Base-by-base conservation (phyloP, 176 grass and related monocot species). In the Rhipidocladum racemiflorum region DNA sequence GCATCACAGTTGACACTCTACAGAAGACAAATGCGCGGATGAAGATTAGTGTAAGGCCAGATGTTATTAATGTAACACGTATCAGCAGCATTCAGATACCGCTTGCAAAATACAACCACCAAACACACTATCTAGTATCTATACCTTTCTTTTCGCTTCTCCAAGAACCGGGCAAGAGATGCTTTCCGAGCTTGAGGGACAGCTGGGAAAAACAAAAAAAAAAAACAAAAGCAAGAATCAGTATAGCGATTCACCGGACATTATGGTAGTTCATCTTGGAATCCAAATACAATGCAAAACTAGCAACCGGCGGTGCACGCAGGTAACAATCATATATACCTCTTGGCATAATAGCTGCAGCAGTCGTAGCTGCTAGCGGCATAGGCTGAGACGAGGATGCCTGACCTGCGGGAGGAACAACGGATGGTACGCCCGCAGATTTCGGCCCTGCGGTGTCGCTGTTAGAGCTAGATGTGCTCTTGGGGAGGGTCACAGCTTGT, bases 111-210 rank as follows among this genome's bases (percentile, higher is more conserved):
- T 64, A 51, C 1, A 24, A 74, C 3, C 55, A 43, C 49, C 24
- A 20, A 27, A 60, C 3, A 44, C 14, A 34, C 0, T n/a, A n/a
- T n/a, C n/a, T n/a, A n/a, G n/a, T 4, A 25, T 35, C 67, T 17
- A n/a, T 89, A 98, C 95, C 95, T 98, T 48, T 92, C 90, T 67
- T 95, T 98, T 62, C 90, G 71, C 43, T 84, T 97, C 82, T 98
- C 95, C 72, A 95, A 74, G 78, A 98, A 98, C 29, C 95, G 90
- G 23, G 92, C 84, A 10, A 98, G 74, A 20, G 95, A 98, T 20
- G 90, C 92, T 79, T 94, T 98, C 67, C 95, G 81, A 85, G 95
- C 92, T 89, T 98, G 95, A 75, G 90, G 92, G 1, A 97, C 88
- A 86, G 92, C 95, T 97, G 84, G 14, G 88, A 85, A 65, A 44